These are phyloP conservation scores for Penicillium lividum DNA, from an alignment of 495 filamentous ascomycete species.

Conservation along the genomic window DNA sequence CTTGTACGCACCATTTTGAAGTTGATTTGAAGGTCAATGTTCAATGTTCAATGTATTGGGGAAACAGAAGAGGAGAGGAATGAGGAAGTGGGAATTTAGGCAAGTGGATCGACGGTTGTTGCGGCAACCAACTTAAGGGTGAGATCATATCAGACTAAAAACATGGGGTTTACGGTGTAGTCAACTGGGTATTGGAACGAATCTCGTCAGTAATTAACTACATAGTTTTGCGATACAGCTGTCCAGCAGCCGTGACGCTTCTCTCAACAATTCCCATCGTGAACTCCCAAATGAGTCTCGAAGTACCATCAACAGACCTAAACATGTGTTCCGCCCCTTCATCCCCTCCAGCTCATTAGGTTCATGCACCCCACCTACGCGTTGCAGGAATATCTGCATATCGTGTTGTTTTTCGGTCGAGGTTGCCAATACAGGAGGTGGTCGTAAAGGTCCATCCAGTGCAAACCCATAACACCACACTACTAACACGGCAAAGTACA, in stretches of 20 bases:
- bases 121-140: constrained; percentile 24
- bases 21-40: constrained; percentile 1
- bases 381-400: constrained; percentile 76
- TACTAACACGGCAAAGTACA: constrained; percentile 89
- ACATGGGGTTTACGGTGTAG: not conserved
- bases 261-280: constrained; percentile 88
- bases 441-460: constrained; percentile 72
- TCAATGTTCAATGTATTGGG: not conserved
- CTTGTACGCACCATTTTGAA: constrained; percentile 13
- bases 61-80: constrained; percentile 9
- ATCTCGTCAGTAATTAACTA: no score
- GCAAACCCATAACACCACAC: constrained; percentile 97
- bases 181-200: no score
- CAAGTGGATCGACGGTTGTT: constrained; percentile 22
- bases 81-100: constrained; percentile 15
- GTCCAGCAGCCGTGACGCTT: constrained; percentile 75
- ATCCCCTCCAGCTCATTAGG: constrained; percentile 80
- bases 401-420: constrained; percentile 67
- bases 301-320: constrained; percentile 80
- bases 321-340: constrained; percentile 76
- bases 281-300: constrained; percentile 78
- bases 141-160: not conserved
- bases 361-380: constrained; percentile 71
- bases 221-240: constrained; percentile 72
- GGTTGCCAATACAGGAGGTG: constrained; percentile 52